Conservation (phyloP, 495 filamentous ascomycete species). For the Podospora pseudoanserina region DNA sequence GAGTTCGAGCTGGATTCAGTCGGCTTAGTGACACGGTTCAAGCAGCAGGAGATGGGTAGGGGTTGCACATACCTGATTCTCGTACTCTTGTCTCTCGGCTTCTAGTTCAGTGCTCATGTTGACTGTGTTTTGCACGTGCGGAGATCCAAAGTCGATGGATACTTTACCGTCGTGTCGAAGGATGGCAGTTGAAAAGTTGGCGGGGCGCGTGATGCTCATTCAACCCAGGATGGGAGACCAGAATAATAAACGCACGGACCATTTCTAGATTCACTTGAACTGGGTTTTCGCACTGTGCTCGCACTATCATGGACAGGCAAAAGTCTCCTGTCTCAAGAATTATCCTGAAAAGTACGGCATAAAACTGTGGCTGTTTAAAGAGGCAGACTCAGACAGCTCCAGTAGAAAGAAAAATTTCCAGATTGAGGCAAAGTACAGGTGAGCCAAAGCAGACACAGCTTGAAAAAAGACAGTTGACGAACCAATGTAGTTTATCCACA, state of each 20-base stretch:
- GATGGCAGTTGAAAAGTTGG: neutral
- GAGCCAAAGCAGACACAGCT: too few relatives aligned
- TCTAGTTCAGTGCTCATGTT: conserved; percentile 53
- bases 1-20: conserved; percentile 64
- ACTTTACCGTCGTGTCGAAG: neutral
- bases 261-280: neutral
- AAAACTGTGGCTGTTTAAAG: too few relatives aligned
- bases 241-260: neutral
- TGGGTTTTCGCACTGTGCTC: neutral
- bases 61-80: conserved; percentile 61
- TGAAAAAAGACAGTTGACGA: too few relatives aligned
- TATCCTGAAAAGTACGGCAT: neutral
- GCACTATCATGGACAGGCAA: neutral
- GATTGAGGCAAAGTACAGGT: too few relatives aligned
- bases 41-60: neutral
- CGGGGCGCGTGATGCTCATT: neutral
- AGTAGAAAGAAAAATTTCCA: too few relatives aligned
- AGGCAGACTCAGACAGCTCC: too few relatives aligned
- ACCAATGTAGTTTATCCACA: too few relatives aligned
- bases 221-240: neutral
- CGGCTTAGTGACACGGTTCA: neutral
- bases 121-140: neutral
- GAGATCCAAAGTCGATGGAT: neutral
- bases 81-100: conserved; percentile 76
- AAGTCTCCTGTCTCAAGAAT: neutral